Conservation (phyloP, 2,329 filamentous ascomycete genomes). For the Colletotrichum nymphaeae region DNA sequence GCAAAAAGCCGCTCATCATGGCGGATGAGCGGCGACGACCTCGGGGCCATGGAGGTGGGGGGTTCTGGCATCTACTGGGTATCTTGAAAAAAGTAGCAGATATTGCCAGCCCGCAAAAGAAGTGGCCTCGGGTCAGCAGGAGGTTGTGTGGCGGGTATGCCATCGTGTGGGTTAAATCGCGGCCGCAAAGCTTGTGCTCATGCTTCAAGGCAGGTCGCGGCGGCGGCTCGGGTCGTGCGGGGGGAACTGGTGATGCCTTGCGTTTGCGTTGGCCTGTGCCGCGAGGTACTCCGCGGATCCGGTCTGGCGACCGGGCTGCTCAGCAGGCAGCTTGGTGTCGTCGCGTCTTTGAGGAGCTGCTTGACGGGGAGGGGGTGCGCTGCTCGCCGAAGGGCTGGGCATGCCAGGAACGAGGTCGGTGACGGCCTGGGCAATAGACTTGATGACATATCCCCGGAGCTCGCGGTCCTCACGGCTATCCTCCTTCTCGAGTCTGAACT, state of each 20-base stretch:
- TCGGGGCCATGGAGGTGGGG: constrained; percentile 13
- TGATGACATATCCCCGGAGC: constrained; percentile 78
- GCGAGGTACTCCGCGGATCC: constrained; percentile 63
- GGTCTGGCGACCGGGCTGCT: constrained; percentile 65
- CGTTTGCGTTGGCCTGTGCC: constrained; percentile 56
- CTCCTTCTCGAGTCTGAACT: constrained; percentile 84
- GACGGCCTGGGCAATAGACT: constrained; percentile 78
- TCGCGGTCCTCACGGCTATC: constrained; percentile 81
- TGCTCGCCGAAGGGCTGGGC: constrained; percentile 41
- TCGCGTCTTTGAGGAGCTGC: constrained; percentile 49
- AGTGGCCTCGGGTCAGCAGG: constrained; percentile 19
- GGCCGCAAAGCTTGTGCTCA: constrained; percentile 6
- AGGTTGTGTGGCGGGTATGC: not conserved
- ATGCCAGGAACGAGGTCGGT: constrained; percentile 72
- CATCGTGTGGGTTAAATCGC: not conserved
- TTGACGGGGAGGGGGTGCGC: constrained; percentile 35
- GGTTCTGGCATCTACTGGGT: constrained; percentile 29
- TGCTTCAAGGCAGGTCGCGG: constrained; percentile 47
- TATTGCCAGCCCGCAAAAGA: constrained; percentile 26
- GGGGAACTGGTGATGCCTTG: constrained; percentile 51
- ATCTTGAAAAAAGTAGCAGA: constrained; percentile 35
- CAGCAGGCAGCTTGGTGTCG: constrained; percentile 70
- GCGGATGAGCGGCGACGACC: constrained; percentile 21
- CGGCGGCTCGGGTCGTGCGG: constrained; percentile 59
- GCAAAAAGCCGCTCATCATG: constrained; percentile 18